A percentile compares a stretch with the other conserved stretches of the same genome.
These are phyloP conservation scores for Fraxinus baroniana DNA, from an alignment of 305 asterid genomes.

Conservation along the genomic window DNA sequence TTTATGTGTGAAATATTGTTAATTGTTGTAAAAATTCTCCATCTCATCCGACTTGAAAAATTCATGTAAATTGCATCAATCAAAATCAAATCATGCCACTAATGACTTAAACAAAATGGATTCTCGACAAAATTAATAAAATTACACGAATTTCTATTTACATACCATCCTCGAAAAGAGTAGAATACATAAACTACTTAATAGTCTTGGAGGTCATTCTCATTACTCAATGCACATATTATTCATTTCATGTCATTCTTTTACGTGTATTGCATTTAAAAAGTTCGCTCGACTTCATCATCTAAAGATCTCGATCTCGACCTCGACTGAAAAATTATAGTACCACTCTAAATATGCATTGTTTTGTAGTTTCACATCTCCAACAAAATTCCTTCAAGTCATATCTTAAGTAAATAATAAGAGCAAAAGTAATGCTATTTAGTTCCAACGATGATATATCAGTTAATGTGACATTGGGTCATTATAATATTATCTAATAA, in stretches of 20 bases:
- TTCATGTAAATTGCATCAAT: not conserved
- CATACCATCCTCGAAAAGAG: not conserved
- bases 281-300: not conserved
- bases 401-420: not conserved
- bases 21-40: not conserved
- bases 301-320: not conserved
- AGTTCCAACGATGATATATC: not conserved
- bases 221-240: not conserved
- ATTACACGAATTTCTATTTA: not conserved
- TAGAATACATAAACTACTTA: not conserved
- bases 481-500: not conserved
- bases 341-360: not conserved
- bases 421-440: not conserved
- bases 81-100: not conserved
- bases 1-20: not conserved
- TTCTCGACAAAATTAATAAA: not conserved
- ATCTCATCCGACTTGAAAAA: not conserved
- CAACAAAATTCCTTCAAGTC: not conserved
- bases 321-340: not conserved
- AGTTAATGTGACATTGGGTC: not conserved
- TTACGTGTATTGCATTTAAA: not conserved
- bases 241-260: not conserved
- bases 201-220: not conserved
- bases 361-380: not conserved
- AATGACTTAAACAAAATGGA: not conserved